Evolutionary conservation across 2,329 filamentous ascomycete genomes (phyloP).

Genomic region (Stachybotrys chlorohalonatus): DNA sequence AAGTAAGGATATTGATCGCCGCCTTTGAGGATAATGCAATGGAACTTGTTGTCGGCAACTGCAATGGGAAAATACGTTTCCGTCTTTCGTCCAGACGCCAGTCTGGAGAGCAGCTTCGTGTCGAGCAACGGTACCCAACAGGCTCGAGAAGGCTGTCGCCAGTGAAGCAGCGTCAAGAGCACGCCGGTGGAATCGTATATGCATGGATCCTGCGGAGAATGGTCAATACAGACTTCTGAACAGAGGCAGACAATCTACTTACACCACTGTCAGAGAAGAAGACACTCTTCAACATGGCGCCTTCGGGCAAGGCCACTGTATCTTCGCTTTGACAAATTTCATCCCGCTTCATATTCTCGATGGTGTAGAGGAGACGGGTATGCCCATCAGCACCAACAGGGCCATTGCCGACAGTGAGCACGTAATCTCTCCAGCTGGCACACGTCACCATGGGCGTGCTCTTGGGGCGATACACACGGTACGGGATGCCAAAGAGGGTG

Average conservation of each 20-base stretch:
- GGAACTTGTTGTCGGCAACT: constrained; percentile 83
- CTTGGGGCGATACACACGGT: constrained; percentile 85
- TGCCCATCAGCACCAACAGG: constrained; percentile 70
- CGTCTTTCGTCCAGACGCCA: constrained; percentile 75
- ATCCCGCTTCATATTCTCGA: constrained; percentile 89
- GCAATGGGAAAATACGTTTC: constrained; percentile 95
- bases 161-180: constrained; percentile 79
- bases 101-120: constrained; percentile 72
- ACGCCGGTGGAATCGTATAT: constrained; percentile 93
- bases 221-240: constrained; percentile 1
- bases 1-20: constrained; percentile 90
- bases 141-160: constrained; percentile 77
- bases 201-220: constrained; percentile 63
- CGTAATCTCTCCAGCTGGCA: constrained; percentile 88
- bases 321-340: constrained; percentile 95
- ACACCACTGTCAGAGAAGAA: constrained; percentile 92
- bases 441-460: constrained; percentile 85
- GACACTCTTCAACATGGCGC: constrained; percentile 64
- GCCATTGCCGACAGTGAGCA: constrained; percentile 93
- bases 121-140: constrained; percentile 90
- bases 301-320: constrained; percentile 72
- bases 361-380: constrained; percentile 75
- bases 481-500: constrained; percentile 84
- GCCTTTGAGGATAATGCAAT: constrained; percentile 98
- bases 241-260: constrained; percentile 22